These are phyloP conservation scores for Solanum sitiens DNA, from an alignment of 257 asterid genomes.

Conservation along the genomic window DNA sequence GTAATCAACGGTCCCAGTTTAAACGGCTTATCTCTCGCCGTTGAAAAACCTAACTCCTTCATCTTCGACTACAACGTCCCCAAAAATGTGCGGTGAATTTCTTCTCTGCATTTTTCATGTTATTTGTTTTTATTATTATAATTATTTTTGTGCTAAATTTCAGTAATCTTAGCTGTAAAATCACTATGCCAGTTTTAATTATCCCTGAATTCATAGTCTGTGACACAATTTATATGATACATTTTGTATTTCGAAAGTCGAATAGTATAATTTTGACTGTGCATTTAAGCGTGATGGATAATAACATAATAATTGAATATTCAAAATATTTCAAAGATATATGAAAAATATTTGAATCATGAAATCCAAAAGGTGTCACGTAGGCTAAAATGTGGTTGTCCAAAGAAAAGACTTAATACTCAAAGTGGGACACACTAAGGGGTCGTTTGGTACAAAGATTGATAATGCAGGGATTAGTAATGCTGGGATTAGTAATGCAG, in stretches of 20 bases:
- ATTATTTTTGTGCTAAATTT: neutral
- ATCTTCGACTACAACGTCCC: constrained; percentile 79
- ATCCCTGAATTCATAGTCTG: neutral
- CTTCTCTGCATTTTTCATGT: neutral
- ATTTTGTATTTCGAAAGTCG: neutral
- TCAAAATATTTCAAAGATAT: no score
- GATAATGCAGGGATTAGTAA: no score
- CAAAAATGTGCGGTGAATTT: constrained; percentile 31
- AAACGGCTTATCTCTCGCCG: constrained; percentile 60
- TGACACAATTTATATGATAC: no score
- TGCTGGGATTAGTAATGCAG: no score
- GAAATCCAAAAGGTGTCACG: no score
- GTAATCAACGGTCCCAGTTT: constrained; percentile 61
- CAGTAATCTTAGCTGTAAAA: neutral
- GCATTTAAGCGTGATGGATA: neutral
- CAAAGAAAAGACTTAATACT: no score
- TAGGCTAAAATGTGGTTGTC: no score
- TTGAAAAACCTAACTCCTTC: constrained; percentile 85
- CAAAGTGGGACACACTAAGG: no score
- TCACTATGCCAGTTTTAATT: neutral
- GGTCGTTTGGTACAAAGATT: no score
- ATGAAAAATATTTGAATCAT: no score
- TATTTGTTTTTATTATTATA: neutral
- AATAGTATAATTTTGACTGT: no score
- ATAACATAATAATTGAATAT: no score